Base-by-base conservation (phyloP, 2,329 filamentous ascomycete genomes). In the Fusarium sp. region DNA sequence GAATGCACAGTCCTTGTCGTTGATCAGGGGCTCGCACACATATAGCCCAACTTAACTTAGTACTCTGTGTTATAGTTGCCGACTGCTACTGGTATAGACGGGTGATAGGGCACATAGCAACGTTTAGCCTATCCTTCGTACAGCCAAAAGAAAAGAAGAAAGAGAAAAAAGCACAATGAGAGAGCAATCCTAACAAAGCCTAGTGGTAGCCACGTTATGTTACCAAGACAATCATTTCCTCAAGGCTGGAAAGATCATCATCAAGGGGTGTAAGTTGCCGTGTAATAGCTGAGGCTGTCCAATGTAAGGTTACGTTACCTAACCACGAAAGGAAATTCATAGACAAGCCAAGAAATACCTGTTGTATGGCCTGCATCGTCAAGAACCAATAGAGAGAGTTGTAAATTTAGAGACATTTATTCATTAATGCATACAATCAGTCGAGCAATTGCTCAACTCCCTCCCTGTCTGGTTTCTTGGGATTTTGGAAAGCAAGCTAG, bases 321-420 rank as follows among this genome's bases (percentile, higher is more conserved):
- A 35, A 44, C 30, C 22, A 35, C 22, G 33, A 54, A 43, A 28
- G 41, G 50, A 24, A 53, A 47, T 26, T 48, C 22, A 15, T 22
- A 54, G 50, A 48, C 28, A 54, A 53, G 50, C 40, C 33, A 53
- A 35, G 26, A 20, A 28, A 48, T 20, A 13, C 41, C 20, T 35
- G 13, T 3, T 46, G n/a, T 37, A 37, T 33, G 13, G 30, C 11
- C 30, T 32, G 30, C 15, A 32, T 15, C 2, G 30, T 13, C 30
- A 37, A n/a, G 15, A 37, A 37, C 35, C 35, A n/a, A 37, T 17
- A n/a, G 4, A 37, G 10, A n/a, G 8, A 37, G 9, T 17, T 37
- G 35, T 37, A 9, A 15, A 14, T 33, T 14, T 26, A 26, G 8
- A 26, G 8, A 26, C 26, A 26, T 26, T 26, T 3, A 26, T 26